Base-by-base conservation (phyloP, 2,329 filamentous ascomycete genomes). In the Myriosclerotinia scirpicola region DNA sequence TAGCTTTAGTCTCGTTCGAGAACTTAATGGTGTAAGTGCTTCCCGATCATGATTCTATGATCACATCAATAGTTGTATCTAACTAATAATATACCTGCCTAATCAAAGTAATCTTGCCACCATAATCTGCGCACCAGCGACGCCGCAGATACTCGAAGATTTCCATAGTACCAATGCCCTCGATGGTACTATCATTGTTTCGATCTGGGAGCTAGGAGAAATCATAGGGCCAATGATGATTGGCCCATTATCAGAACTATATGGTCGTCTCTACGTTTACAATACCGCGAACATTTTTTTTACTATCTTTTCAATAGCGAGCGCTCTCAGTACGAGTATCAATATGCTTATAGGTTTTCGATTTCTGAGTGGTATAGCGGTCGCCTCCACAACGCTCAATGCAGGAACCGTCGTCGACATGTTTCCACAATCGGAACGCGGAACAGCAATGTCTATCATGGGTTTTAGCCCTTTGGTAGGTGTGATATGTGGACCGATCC, bases 391-490 rank as follows among this genome's bases (percentile, higher is more conserved):
- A 0, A 89, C 91, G 9, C 91, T 95, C 11, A 91, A 92, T 5
- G 91, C 91, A 1, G 92, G 92, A 7, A 93, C 91, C 3, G 91
- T 95, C 67, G 88, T 91, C 54, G 92, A 95, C 75, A 82, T 94
- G 14, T 95, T 91, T 89, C 88, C 92, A 70, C 78, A 87, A 0
- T 82, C 80, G 59, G 88, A 94, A 76, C 82, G 92, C 60, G 92
- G 92, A 3, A 81, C 80, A 17, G 92, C 91, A 22, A 94, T 96
- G 91, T 86, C 90, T 3, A 82, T 91, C 52, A 95, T 94, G 77
- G 95, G 93, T 72, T 82, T 95, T 0, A 30, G 22, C 6, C 52
- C 52, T 15, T 20, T 54, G 2, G 12, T 54, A 54, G 52, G 22
- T 15, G 14, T 36, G 7, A 20, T 54, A 11, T 5, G 36, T 40